Conservation (phyloP, 257 asterid species). For the Nicotiana paniculata region DNA sequence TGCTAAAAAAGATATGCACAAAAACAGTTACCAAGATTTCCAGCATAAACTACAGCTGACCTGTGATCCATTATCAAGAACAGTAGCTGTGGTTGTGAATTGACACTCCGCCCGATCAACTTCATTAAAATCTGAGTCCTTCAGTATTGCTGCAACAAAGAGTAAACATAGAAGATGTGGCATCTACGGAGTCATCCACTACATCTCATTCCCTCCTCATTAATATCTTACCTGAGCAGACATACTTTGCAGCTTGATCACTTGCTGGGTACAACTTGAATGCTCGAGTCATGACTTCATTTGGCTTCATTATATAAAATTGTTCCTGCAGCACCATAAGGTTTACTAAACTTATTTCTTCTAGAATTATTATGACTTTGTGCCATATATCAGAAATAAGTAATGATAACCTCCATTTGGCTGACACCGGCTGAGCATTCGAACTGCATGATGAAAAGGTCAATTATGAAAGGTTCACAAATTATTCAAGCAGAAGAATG, state of each 20-base stretch:
- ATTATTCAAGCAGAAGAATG: neutral
- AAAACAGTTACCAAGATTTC: neutral
- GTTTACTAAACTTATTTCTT: neutral
- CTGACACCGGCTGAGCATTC: slow-evolving; percentile 88
- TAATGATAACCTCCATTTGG: slow-evolving; percentile 77
- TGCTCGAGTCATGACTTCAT: slow-evolving; percentile 60
- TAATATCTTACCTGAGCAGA: slow-evolving; percentile 53
- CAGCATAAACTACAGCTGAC: slow-evolving; percentile 23
- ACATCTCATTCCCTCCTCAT: neutral
- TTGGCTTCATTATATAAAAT: slow-evolving; percentile 87
- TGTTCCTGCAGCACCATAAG: slow-evolving; percentile 56
- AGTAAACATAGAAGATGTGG: neutral
- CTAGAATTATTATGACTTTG: neutral
- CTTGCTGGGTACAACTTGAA: slow-evolving; percentile 87
- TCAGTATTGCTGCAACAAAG: slow-evolving; percentile 72
- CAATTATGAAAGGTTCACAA: neutral
- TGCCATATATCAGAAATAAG: neutral
- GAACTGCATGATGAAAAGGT: slow-evolving; percentile 50
- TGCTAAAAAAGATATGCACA: neutral
- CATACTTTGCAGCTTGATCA: slow-evolving; percentile 89
- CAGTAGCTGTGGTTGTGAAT: slow-evolving; percentile 87
- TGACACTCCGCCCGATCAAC: slow-evolving; percentile 96
- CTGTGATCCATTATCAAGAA: slow-evolving; percentile 93
- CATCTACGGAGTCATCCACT: neutral
- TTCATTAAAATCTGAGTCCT: slow-evolving; percentile 86